Percentiles rank a stretch among this genome's conserved stretches.
phyloP scores from a whole-genome alignment of 1,284 basidiomycete species.

The Sporisorium sorghi region DNA sequence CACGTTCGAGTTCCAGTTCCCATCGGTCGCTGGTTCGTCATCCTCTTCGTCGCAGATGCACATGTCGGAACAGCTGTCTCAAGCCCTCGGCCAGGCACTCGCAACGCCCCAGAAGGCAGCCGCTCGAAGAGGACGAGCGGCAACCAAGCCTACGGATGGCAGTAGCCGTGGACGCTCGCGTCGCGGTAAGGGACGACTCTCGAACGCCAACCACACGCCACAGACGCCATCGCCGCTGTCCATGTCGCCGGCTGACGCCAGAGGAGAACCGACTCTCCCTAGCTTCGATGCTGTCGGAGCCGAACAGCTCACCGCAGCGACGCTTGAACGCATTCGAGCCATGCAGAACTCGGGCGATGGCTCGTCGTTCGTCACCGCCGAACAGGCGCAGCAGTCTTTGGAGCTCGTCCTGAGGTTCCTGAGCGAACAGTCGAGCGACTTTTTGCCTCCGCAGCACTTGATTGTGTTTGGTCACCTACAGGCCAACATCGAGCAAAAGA shows the following conservation, averaged over 20 bases:
- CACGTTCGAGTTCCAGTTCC: conserved; percentile 27
- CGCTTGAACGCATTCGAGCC: conserved; percentile 26
- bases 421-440: conserved; percentile 44
- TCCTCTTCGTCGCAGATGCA: conserved; percentile 9
- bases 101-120: conserved; percentile 15
- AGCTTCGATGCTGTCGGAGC: conserved; percentile 12
- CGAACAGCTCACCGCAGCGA: conserved; percentile 19
- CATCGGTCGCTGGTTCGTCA: not conserved
- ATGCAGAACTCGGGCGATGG: conserved; percentile 19
- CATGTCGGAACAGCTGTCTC: conserved; percentile 6
- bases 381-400: conserved; percentile 43
- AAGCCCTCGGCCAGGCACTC: conserved; percentile 1
- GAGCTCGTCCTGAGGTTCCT: conserved; percentile 43
- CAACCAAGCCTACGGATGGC: conserved; percentile 10
- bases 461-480: conserved; percentile 42
- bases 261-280: not conserved
- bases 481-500: conserved; percentile 47
- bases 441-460: conserved; percentile 38
- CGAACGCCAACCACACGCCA: conserved; percentile 36
- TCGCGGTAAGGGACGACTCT: conserved; percentile 31
- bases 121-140: conserved; percentile 15
- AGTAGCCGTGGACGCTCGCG: conserved; percentile 27
- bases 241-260: conserved; percentile 32
- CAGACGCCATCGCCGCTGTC: conserved; percentile 41
- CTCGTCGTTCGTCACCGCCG: conserved; percentile 29